Evolutionary conservation across 192 early-diverging fungal genomes (phyloP), one percentile per base, ranked within the genome.

Genomic region (Podila verticillata): DNA sequence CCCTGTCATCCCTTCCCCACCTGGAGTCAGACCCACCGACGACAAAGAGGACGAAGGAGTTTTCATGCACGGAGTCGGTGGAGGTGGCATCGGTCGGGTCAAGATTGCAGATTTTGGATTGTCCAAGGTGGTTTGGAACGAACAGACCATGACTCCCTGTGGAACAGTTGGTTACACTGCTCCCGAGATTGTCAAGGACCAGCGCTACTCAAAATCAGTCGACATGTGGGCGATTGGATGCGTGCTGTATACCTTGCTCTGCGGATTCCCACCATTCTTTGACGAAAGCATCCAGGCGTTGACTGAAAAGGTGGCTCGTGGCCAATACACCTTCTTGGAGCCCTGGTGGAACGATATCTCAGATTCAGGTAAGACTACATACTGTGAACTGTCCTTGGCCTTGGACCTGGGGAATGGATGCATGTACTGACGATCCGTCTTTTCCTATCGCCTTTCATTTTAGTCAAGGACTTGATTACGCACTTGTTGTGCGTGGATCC

Each of bases 291-390:
- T 91, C 58, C 84, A 87, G 67, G 81, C 84, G 7, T 80, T 96
- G 49, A 92, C 92, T 9, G 89, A 92, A 79, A 96, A 96, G 81
- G 93, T 97, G 20, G 89, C 92, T 5, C 86, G 88, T 64, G 96
- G 96, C 15, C 85, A 93, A 64, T 97, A 90, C 75, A 88, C 89
- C 47, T 98, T 95, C 66, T 82, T 95, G 36, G 89, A 88, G 57
- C 94, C 93, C 36, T 95, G 95, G 93, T 98, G 96, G 96, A 92
- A 95, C 83, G 70, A 88, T n/a, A 92, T 98, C 29, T 91, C 91
- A 12, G 74, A 73, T 19, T 86, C 87, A 65, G 67, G 83, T 84
- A 67, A 74, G 57, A 28, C 26, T 22, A 4, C 8, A 12, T 7
- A 19, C n/a, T 44, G 6, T 24, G 1, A 35, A 35, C 62, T 26